phyloP scores from a whole-genome alignment of 768 basidiomycete genomes.

The Kondoa malvinella region DNA sequence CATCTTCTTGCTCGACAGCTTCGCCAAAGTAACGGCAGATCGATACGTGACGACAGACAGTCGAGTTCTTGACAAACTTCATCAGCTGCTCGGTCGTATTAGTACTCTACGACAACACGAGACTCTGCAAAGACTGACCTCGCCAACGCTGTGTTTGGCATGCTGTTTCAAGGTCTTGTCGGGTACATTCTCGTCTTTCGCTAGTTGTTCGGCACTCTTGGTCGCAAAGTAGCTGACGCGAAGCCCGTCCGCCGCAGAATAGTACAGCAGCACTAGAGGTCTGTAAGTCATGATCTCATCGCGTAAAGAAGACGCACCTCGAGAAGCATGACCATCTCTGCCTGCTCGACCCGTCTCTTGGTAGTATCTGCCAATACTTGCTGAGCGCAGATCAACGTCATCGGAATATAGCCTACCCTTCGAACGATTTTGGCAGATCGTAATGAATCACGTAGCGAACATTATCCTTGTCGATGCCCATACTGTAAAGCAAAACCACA shows the following conservation, averaged over 20 bases:
- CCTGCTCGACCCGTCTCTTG: constrained; percentile 17
- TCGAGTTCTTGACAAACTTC: constrained; percentile 9
- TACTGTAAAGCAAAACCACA: constrained; percentile 5
- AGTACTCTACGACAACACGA: background rate
- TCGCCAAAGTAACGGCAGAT: constrained; percentile 15
- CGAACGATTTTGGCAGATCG: constrained; percentile 18
- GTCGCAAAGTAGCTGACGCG: constrained; percentile 6
- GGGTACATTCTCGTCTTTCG: background rate
- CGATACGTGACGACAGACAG: background rate
- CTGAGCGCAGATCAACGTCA: background rate
- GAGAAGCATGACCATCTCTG: constrained; percentile 11
- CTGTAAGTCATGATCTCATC: background rate
- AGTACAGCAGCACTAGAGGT: constrained; percentile 7
- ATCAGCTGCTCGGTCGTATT: constrained; percentile 5
- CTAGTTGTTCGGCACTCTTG: background rate
- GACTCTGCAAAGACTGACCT: background rate
- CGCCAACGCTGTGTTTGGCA: constrained; percentile 4
- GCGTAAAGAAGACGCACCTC: background rate
- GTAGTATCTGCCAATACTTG: constrained; percentile 9
- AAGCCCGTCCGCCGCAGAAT: constrained; percentile 8
- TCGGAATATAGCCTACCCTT: constrained; percentile 4
- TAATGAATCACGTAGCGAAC: constrained; percentile 16
- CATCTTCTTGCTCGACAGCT: background rate
- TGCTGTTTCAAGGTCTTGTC: background rate
- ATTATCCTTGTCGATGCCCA: constrained; percentile 16